Evolutionary conservation across 768 basidiomycete species (phyloP).

Genomic region (Auricularia heimuer): DNA sequence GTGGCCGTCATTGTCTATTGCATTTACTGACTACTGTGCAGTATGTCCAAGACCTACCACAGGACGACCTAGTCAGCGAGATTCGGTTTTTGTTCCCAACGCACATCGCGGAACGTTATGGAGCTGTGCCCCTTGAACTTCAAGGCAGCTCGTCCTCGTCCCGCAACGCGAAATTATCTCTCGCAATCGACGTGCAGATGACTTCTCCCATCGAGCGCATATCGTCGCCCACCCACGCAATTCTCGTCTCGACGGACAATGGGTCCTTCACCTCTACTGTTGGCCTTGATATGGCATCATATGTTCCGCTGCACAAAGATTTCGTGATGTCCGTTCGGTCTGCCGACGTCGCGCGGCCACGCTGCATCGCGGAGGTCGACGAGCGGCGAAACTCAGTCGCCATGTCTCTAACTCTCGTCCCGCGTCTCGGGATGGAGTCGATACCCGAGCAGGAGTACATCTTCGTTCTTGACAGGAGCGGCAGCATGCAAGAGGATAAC

Average conservation of each 20-base stretch:
- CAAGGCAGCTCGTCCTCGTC: constrained; percentile 20
- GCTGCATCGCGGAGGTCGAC: background rate
- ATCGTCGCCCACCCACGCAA: background rate
- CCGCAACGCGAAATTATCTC: constrained; percentile 26
- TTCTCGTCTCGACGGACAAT: background rate
- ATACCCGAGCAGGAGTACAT: constrained; percentile 33
- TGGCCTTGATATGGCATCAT: constrained; percentile 16
- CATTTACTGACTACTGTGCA: constrained; percentile 12
- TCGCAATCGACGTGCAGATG: constrained; percentile 40
- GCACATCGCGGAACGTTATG: constrained; percentile 43
- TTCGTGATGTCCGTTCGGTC: background rate
- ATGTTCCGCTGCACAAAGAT: constrained; percentile 20
- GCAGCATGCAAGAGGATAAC: constrained; percentile 34
- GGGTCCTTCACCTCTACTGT: background rate
- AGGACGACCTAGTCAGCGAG: constrained; percentile 38
- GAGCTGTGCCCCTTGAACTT: constrained; percentile 32
- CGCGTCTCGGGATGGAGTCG: background rate
- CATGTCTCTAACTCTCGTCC: background rate
- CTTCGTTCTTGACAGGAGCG: constrained; percentile 50
- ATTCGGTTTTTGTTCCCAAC: constrained; percentile 47
- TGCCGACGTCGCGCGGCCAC: background rate
- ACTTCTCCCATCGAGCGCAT: constrained; percentile 12
- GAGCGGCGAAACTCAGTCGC: background rate
- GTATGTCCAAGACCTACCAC: constrained; percentile 45
- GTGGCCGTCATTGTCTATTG: background rate